phyloP scores from a whole-genome alignment of 164 flowering plant species.

The Echeveria elegans region DNA sequence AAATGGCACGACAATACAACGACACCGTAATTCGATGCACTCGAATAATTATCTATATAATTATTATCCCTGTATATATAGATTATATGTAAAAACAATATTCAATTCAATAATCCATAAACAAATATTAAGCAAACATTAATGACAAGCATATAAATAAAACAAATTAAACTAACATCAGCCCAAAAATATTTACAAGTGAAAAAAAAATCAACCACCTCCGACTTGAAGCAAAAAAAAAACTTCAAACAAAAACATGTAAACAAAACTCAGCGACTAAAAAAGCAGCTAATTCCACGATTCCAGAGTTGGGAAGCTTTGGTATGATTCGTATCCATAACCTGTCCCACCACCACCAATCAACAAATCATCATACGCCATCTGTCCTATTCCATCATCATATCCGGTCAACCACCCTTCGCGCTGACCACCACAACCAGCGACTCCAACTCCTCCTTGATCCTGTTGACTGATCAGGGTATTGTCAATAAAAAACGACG shows the following conservation, averaged over 20 bases:
- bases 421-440: background rate
- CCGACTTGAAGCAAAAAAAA: background rate
- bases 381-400: background rate
- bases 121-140: too few relatives aligned
- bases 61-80: too few relatives aligned
- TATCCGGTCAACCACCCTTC: background rate
- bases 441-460: background rate
- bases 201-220: background rate
- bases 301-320: conserved; percentile 9
- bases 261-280: background rate
- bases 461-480: background rate
- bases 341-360: conserved; percentile 1
- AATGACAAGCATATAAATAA: background rate
- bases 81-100: too few relatives aligned
- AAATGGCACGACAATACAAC: too few relatives aligned
- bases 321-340: background rate
- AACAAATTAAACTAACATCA: background rate
- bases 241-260: background rate
- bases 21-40: too few relatives aligned
- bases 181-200: background rate
- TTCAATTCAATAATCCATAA: too few relatives aligned
- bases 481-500: background rate
- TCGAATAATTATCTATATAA: too few relatives aligned
- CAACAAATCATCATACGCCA: background rate
- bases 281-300: background rate